These are phyloP conservation scores for Mixia osmundae DNA, from an alignment of 1,284 basidiomycete genomes.

Conservation along the genomic window DNA sequence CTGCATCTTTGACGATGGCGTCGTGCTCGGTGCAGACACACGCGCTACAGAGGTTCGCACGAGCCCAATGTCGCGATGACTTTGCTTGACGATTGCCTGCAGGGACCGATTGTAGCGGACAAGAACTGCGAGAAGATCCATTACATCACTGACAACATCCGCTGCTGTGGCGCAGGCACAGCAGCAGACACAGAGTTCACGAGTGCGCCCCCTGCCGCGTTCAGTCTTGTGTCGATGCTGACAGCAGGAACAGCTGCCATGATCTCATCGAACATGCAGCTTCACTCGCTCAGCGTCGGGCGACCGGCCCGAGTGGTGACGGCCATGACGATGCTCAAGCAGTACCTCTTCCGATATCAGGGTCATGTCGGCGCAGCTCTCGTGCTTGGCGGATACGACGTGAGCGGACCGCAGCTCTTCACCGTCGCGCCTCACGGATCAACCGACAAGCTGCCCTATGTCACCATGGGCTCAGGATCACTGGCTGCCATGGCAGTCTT, in stretches of 20 bases:
- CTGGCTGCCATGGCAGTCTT: slow-evolving; percentile 98
- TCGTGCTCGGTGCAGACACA: slow-evolving; percentile 90
- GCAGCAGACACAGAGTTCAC: slow-evolving; percentile 87
- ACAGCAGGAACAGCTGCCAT: slow-evolving; percentile 42
- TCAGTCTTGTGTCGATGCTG: not conserved
- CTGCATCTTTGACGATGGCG: slow-evolving; percentile 67
- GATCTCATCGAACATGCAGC: slow-evolving; percentile 78
- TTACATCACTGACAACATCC: slow-evolving; percentile 76
- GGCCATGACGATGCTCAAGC: slow-evolving; percentile 94
- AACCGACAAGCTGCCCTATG: slow-evolving; percentile 95
- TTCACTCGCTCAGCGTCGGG: slow-evolving; percentile 63
- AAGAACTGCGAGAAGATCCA: slow-evolving; percentile 99
- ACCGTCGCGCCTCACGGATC: slow-evolving; percentile 92
- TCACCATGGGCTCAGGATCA: slow-evolving; percentile 93
- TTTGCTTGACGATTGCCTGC: no score
- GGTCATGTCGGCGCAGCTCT: slow-evolving; percentile 87
- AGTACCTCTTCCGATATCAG: slow-evolving; percentile 73
- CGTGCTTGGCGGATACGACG: slow-evolving; percentile 88
- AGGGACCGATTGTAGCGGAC: slow-evolving; percentile 86
- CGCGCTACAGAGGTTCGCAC: no score
- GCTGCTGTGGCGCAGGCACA: slow-evolving; percentile 96
- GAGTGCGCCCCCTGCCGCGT: not conserved
- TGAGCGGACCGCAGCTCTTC: slow-evolving; percentile 81
- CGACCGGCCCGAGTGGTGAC: slow-evolving; percentile 75
- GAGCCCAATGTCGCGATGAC: no score